Evolutionary conservation across 352 stramenopile genomes (phyloP), one percentile per base, ranked within the genome.

Genomic region (Thalassiosira livingstoniorum): DNA sequence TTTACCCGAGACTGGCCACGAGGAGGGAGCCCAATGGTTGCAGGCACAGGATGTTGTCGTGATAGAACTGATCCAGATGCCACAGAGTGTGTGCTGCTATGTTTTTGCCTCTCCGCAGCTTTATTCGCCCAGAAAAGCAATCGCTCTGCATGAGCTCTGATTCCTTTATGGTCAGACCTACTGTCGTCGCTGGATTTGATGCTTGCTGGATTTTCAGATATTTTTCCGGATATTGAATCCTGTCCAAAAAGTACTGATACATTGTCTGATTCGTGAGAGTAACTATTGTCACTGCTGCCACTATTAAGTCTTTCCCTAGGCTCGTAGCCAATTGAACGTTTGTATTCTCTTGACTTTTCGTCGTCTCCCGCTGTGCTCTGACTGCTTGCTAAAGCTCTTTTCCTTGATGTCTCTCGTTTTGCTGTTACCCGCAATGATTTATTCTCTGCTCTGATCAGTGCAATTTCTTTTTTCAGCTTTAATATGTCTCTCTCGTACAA

Each of bases 61-160:
- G 32, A 53, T 3, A 74, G 32, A 13, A 75, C 47, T 13, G 64
- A 80, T 31, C 23, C 11, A 29, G 47, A 55, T 29, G 31, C 31
- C 4, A 67, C 35, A 25, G 54, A 62, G 18, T 25, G 21, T 23
- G 55, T 61, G 34, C 61, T 72, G 34, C 34, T 72, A 39, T 18
- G 25, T 21, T 51, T 68, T 21, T 23, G 5, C 31, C 70, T 25
- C 53, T 83, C 75, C 3, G 67, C n/a, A 0, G 62, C 72, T 66
- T 79, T 84, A 34, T 88, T 78, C 11, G 82, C 82, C 77, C 65
- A 86, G 57, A 76, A 78, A 10, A 88, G 54, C 18, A 88, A 39
- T 42, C 75, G 83, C 37, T 82, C 60, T 11, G 82, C 82, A 63
- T 86, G 77, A 0, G 54, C 55, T 55, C 82, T 57, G 35, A 88